phyloP scores from a whole-genome alignment of 371 early-diverging fungal genomes.

The Syncephalastrum monosporum region DNA sequence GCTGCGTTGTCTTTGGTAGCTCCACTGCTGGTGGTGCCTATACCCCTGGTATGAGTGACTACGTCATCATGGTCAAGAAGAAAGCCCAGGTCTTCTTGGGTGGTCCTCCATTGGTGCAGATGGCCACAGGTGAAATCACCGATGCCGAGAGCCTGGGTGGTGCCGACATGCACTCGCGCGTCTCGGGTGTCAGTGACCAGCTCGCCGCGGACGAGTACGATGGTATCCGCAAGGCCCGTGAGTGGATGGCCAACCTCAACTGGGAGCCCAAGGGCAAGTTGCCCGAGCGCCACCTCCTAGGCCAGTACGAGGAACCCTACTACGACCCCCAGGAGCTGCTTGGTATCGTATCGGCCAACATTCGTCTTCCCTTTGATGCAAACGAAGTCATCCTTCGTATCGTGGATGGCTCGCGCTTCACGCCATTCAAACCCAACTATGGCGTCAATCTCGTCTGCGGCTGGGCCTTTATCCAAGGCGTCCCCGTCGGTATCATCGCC shows the following conservation, averaged over 20 bases:
- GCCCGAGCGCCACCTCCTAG: constrained; percentile 49
- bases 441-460: constrained; percentile 67
- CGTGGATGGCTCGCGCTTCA: constrained; percentile 68
- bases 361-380: constrained; percentile 68
- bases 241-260: constrained; percentile 63
- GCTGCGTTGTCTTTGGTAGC: constrained; percentile 72
- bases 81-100: constrained; percentile 76
- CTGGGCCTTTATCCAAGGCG: constrained; percentile 68
- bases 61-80: constrained; percentile 75
- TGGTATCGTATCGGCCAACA: constrained; percentile 66
- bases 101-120: constrained; percentile 75
- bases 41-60: constrained; percentile 75
- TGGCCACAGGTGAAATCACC: constrained; percentile 76
- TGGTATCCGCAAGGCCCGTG: constrained; percentile 67
- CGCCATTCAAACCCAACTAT: constrained; percentile 67
- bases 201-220: constrained; percentile 65
- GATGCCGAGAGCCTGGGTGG: constrained; percentile 76
- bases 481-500: constrained; percentile 73
- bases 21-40: constrained; percentile 84
- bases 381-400: constrained; percentile 69
- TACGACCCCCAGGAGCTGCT: constrained; percentile 63
- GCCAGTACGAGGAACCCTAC: constrained; percentile 58
- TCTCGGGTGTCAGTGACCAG: constrained; percentile 67
- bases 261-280: constrained; percentile 60
- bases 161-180: constrained; percentile 74